A percentile compares a stretch with the other conserved stretches of the same genome.
These are phyloP conservation scores for Solanum aculeatissimum DNA, from an alignment of 305 asterid genomes.

Conservation along the genomic window DNA sequence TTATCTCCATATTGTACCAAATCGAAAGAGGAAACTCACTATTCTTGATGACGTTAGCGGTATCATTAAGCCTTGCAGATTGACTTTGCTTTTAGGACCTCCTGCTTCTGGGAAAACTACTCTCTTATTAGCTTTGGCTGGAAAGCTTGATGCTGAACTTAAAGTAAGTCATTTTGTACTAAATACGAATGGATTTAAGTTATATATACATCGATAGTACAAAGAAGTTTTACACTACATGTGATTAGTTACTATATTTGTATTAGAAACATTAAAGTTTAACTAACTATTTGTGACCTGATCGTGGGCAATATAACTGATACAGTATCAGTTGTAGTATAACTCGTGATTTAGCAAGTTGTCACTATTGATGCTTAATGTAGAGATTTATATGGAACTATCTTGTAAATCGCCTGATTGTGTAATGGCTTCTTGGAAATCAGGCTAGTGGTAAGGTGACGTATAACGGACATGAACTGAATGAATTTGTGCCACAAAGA, in stretches of 20 bases:
- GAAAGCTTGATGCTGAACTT: constrained; percentile 52
- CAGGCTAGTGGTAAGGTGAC: constrained; percentile 57
- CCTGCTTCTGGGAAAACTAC: constrained; percentile 22
- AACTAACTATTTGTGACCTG: background rate
- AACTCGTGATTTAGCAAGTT: background rate
- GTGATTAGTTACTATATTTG: background rate
- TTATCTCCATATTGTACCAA: constrained; percentile 27
- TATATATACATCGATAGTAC: background rate
- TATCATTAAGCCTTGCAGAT: constrained; percentile 36
- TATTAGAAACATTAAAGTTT: background rate
- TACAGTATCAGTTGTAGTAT: background rate
- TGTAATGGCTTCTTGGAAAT: background rate
- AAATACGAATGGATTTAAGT: background rate
- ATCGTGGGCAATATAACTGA: no score
- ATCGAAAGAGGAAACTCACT: constrained; percentile 34
- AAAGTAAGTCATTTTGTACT: constrained; percentile 22
- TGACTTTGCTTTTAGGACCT: background rate
- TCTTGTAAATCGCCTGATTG: background rate
- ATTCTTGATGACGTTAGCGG: constrained; percentile 69
- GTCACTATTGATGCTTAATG: background rate
- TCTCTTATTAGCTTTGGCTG: constrained; percentile 65
- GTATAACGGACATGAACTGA: constrained; percentile 60
- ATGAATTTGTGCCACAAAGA: constrained; percentile 68
- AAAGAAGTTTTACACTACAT: background rate
- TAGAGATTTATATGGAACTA: background rate